phyloP scores from a whole-genome alignment of 805 yeast genomes.

The Yarrowia sp. region DNA sequence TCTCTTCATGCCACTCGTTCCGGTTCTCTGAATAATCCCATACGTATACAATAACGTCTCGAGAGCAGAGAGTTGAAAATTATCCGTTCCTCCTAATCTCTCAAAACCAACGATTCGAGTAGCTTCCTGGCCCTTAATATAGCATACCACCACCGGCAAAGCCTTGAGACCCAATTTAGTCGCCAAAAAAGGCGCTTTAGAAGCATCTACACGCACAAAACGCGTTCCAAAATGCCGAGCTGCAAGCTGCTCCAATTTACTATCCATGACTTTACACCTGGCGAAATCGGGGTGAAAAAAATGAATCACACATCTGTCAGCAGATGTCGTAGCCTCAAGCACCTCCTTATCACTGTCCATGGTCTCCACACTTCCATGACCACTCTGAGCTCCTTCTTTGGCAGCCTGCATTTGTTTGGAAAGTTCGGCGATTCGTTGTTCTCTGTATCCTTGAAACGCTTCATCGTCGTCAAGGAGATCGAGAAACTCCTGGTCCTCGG shows the following conservation, averaged over 20 bases:
- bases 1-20: background rate
- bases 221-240: slow-evolving; percentile 55
- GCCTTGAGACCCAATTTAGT: slow-evolving; percentile 60
- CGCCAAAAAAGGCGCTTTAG: slow-evolving; percentile 69
- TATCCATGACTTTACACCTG: slow-evolving; percentile 61
- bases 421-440: slow-evolving; percentile 59
- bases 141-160: slow-evolving; percentile 68
- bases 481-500: slow-evolving; percentile 35
- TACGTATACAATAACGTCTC: slow-evolving; percentile 41
- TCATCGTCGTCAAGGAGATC: slow-evolving; percentile 47
- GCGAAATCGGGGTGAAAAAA: slow-evolving; percentile 60
- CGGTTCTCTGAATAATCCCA: background rate
- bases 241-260: slow-evolving; percentile 47
- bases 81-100: slow-evolving; percentile 49
- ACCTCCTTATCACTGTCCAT: slow-evolving; percentile 55
- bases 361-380: slow-evolving; percentile 47
- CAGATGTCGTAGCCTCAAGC: slow-evolving; percentile 49
- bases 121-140: slow-evolving; percentile 57
- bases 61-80: slow-evolving; percentile 49
- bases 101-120: slow-evolving; percentile 69
- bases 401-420: slow-evolving; percentile 44
- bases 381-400: slow-evolving; percentile 41
- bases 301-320: slow-evolving; percentile 52
- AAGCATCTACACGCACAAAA: slow-evolving; percentile 52
- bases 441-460: slow-evolving; percentile 56